These are phyloP conservation scores for Hydnomerulius pinastri DNA, from an alignment of 768 basidiomycete species.

Conservation along the genomic window DNA sequence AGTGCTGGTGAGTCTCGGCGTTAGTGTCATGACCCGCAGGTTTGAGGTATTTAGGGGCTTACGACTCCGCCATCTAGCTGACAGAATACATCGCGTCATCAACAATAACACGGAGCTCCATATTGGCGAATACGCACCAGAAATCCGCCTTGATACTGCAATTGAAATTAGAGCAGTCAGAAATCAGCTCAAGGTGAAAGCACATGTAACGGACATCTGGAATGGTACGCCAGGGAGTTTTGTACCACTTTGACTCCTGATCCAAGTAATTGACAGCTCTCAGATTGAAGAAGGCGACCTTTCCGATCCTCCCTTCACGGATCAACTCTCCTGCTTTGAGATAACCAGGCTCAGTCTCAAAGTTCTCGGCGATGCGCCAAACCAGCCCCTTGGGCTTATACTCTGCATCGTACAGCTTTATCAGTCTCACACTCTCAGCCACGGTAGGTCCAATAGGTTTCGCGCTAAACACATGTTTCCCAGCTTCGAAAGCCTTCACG, in stretches of 20 bases:
- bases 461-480: constrained; percentile 89
- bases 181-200: background rate
- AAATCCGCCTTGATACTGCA: constrained; percentile 79
- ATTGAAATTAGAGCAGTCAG: constrained; percentile 4
- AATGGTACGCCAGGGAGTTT: constrained; percentile 80
- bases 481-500: constrained; percentile 61
- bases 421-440: constrained; percentile 58
- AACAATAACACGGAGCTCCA: too few species aligned
- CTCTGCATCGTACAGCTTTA: constrained; percentile 61
- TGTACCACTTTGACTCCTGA: constrained; percentile 71
- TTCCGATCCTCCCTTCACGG: constrained; percentile 65
- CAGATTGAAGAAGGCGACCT: constrained; percentile 66
- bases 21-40: background rate
- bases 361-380: constrained; percentile 85
- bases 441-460: constrained; percentile 83
- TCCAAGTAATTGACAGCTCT: constrained; percentile 54
- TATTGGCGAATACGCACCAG: constrained; percentile 48
- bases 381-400: constrained; percentile 70
- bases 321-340: constrained; percentile 47
- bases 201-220: constrained; percentile 60
- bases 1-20: constrained; percentile 51
- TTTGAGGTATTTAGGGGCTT: constrained; percentile 30
- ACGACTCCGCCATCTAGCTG: constrained; percentile 82
- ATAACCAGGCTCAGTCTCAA: constrained; percentile 64
- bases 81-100: too few species aligned